phyloP scores from a whole-genome alignment of 1,139 yeast genomes.

The Eremothecium sinecaudum region DNA sequence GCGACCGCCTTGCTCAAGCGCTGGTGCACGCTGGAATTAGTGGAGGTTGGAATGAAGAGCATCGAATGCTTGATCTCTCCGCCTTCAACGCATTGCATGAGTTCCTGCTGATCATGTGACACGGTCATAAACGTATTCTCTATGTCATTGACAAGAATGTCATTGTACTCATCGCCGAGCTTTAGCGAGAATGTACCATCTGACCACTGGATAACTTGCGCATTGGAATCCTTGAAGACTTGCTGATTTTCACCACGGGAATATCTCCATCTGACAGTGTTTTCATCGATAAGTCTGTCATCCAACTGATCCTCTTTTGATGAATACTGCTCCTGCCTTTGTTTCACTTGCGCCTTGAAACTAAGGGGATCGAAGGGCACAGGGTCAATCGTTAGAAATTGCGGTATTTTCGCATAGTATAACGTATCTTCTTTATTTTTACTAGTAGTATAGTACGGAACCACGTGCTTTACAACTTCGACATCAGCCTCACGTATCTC shows the following conservation, averaged over 20 bases:
- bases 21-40: conserved; percentile 70
- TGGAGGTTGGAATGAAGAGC: conserved; percentile 81
- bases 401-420: conserved; percentile 63
- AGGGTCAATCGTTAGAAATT: conserved; percentile 73
- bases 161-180: conserved; percentile 81
- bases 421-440: conserved; percentile 35
- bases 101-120: conserved; percentile 62
- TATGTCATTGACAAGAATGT: conserved; percentile 56
- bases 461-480: conserved; percentile 59
- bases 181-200: conserved; percentile 84
- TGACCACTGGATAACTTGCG: conserved; percentile 87
- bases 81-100: conserved; percentile 47
- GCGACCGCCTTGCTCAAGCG: conserved; percentile 71
- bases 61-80: conserved; percentile 44
- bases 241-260: conserved; percentile 52
- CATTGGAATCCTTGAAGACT: conserved; percentile 73
- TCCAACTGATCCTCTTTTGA: conserved; percentile 39
- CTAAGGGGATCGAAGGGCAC: conserved; percentile 75
- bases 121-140: conserved; percentile 66
- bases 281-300: conserved; percentile 56
- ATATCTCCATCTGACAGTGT: conserved; percentile 90
- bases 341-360: conserved; percentile 40
- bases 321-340: conserved; percentile 29
- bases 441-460: conserved; percentile 41
- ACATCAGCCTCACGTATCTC: conserved; percentile 46